phyloP scores from a whole-genome alignment of 257 asterid species.

The Penstemon newberryi region DNA sequence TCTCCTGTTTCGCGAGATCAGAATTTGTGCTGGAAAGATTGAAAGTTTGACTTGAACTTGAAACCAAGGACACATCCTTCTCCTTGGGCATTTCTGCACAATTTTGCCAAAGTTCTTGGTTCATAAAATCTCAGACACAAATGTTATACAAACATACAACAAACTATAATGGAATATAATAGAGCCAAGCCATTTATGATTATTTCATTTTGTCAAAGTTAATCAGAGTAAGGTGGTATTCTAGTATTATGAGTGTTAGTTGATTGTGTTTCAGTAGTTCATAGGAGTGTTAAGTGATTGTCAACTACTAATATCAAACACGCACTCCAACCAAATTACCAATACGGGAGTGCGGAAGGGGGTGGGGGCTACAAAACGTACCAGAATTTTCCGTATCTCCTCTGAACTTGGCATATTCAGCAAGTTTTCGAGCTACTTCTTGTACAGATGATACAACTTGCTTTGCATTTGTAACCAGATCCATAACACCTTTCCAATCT shows the following conservation, averaged over 20 bases:
- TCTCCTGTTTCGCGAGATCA: conserved; percentile 27
- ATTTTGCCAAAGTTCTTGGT: conserved; percentile 9
- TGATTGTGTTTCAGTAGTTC: no score
- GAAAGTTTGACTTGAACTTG: conserved; percentile 27
- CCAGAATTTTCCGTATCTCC: conserved; percentile 56
- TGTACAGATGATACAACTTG: conserved; percentile 84
- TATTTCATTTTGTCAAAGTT: no score
- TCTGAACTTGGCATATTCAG: conserved; percentile 72
- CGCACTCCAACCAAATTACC: background rate
- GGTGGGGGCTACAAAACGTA: conserved; percentile 20
- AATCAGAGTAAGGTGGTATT: no score
- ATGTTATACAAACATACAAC: background rate
- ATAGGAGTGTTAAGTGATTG: no score
- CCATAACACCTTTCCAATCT: conserved; percentile 86
- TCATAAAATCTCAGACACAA: background rate
- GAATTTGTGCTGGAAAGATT: conserved; percentile 30
- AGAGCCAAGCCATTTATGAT: background rate
- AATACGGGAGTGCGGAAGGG: background rate
- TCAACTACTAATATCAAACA: background rate
- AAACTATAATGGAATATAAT: background rate
- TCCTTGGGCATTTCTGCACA: conserved; percentile 38
- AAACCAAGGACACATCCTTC: conserved; percentile 20
- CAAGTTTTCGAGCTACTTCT: conserved; percentile 78
- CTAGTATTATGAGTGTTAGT: no score
- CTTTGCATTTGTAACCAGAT: conserved; percentile 81